Base-by-base conservation (phyloP, 1,284 basidiomycete genomes). In the Ganoderma sp. region DNA sequence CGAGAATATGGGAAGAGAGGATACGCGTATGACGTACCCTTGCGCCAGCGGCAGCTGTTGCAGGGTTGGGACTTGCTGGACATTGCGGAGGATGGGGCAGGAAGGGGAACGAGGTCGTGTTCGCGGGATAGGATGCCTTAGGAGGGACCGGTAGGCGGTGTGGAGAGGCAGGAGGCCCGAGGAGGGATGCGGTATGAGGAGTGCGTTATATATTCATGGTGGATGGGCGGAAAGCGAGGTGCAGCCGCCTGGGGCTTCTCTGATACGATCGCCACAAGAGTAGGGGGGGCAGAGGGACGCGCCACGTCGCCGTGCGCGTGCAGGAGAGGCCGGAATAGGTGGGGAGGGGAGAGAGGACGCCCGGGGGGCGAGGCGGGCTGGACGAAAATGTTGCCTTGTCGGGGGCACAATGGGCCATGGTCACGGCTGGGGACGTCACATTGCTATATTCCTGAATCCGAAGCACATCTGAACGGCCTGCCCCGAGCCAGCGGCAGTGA, bases 191-290 rank as follows among this genome's bases (percentile, higher is more conserved):
- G 32, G 28, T 8, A 39, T 10, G 28, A 34, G 34, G 28, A 22
- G 37, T 10, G 19, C 32, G 56, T 34, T 58, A 60, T 50, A 57
- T 61, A 57, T 52, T 57, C 56, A 65, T 63, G 59, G 52, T 50
- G 59, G 52, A 60, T 60, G 48, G 41, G 48, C 22, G 43, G 28
- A 25, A 8, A 32, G 58, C 41, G n/a, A 32, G 15, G n/a, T 43
- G 37, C 43, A 43, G 60, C 15, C 32, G 37, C 42, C 50, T 22
- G 54, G 0, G 37, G 25, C 67, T 70, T 70, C 67, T 66, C 25
- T 68, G 62, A 66, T 66, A 62, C 62, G 65, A 68, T 68, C 64
- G 48, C 12, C 66, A 41, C 50, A 25, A 56, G 14, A 34, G 52
- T 34, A 57, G 8, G 37, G 19, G 56, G 19, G 17, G 48, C 48